Conservation (phyloP, 768 basidiomycete genomes). For the Xerocomellus chrysenteron region DNA sequence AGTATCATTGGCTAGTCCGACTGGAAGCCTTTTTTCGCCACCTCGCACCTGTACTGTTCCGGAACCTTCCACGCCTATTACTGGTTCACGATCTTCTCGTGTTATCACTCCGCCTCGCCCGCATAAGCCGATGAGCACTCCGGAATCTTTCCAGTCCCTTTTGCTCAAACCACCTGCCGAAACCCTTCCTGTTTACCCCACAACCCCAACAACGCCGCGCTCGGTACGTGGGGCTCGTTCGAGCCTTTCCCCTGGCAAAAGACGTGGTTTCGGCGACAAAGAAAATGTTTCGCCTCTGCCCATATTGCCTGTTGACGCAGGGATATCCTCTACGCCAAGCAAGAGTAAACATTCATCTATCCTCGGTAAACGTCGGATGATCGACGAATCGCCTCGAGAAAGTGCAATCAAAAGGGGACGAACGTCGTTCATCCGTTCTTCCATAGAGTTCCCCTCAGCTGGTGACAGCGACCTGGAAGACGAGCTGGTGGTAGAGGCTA, state of each 20-base stretch:
- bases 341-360: constrained; percentile 21
- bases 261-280: constrained; percentile 46
- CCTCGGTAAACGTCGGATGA: constrained; percentile 47
- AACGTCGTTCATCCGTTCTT: constrained; percentile 31
- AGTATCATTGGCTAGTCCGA: constrained; percentile 1
- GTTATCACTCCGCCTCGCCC: constrained; percentile 37
- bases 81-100: constrained; percentile 18
- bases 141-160: constrained; percentile 32
- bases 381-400: constrained; percentile 36
- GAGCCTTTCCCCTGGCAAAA: constrained; percentile 38
- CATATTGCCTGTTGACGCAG: constrained; percentile 43
- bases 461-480: constrained; percentile 32
- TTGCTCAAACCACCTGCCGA: constrained; percentile 26
- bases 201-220: constrained; percentile 36
- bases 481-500: constrained; percentile 25
- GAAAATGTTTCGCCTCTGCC: constrained; percentile 55
- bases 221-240: constrained; percentile 17
- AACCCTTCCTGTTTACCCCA: constrained; percentile 26
- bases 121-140: constrained; percentile 34
- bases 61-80: constrained; percentile 31
- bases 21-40: constrained; percentile 6
- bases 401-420: constrained; percentile 27
- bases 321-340: constrained; percentile 39
- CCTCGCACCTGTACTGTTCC: background rate
- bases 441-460: constrained; percentile 27